Conservation (phyloP, 352 stramenopile species). For the Phytophthora podocarpi region DNA sequence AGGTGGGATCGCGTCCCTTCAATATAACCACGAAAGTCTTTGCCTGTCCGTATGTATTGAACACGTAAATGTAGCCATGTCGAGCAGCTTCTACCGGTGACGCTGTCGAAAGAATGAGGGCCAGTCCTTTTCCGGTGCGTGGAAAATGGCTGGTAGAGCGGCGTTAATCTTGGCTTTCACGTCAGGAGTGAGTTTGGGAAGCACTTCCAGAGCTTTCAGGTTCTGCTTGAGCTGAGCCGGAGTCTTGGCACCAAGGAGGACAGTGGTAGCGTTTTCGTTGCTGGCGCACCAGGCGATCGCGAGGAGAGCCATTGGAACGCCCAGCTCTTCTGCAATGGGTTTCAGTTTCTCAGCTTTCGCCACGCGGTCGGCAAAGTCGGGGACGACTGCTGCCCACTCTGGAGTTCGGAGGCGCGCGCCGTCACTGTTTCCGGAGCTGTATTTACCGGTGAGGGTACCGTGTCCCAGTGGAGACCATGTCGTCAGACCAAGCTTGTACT, state of each 20-base stretch:
- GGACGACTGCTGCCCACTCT: slow-evolving; percentile 40
- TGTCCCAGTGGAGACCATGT: slow-evolving; percentile 37
- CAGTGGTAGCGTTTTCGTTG: slow-evolving; percentile 59
- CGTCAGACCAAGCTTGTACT: slow-evolving; percentile 44
- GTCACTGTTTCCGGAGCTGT: no score
- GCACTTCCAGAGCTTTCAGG: slow-evolving; percentile 42
- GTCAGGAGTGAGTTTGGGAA: slow-evolving; percentile 48
- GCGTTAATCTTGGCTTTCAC: slow-evolving; percentile 35
- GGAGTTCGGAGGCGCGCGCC: slow-evolving; percentile 22
- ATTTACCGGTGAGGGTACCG: slow-evolving; percentile 66
- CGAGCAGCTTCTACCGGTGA: slow-evolving; percentile 10
- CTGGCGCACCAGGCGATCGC: slow-evolving; percentile 62
- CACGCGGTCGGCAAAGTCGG: slow-evolving; percentile 4
- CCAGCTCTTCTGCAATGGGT: slow-evolving; percentile 43
- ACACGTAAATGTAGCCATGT: no score
- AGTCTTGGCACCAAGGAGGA: slow-evolving; percentile 56
- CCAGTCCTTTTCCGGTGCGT: slow-evolving; percentile 6
- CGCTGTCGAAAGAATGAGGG: not conserved
- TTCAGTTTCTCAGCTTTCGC: slow-evolving; percentile 32
- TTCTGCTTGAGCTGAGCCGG: slow-evolving; percentile 59
- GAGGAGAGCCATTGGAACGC: slow-evolving; percentile 50
- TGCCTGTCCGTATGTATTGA: no score
- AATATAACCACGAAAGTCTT: slow-evolving; percentile 8
- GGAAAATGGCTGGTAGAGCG: not conserved
- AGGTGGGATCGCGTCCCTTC: slow-evolving; percentile 1